These are phyloP conservation scores for Trichoderma afroharzianum DNA, from an alignment of 2,329 filamentous ascomycete genomes.

Conservation along the genomic window DNA sequence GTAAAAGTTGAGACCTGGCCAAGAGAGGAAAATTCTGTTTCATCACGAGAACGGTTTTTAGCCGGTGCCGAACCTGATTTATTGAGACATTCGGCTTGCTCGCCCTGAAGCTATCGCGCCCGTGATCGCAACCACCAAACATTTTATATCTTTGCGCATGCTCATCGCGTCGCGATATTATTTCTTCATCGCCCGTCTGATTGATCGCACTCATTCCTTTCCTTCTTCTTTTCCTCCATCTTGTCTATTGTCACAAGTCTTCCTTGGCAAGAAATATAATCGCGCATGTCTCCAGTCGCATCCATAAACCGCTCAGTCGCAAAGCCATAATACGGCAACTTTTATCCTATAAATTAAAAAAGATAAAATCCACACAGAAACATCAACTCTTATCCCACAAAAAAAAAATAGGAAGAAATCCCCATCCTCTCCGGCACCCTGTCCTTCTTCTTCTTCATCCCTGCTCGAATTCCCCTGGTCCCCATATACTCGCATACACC, in stretches of 20 bases:
- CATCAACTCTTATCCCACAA: neutral
- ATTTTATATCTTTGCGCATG: neutral
- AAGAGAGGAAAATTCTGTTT: neutral
- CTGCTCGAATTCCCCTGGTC: slow-evolving; percentile 6
- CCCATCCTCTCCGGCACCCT: neutral
- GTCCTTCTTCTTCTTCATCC: neutral
- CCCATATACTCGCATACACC: neutral
- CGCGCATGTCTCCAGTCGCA: neutral
- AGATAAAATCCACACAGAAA: neutral
- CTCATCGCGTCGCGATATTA: neutral
- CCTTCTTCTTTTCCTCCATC: too few relatives aligned
- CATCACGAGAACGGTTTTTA: slow-evolving; percentile 11
- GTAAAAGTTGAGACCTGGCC: neutral
- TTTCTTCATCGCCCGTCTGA: neutral
- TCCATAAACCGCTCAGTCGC: neutral
- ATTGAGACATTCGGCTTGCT: neutral
- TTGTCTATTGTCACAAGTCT: neutral
- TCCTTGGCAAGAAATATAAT: neutral
- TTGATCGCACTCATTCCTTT: neutral
- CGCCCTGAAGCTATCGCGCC: neutral
- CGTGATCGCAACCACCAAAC: neutral
- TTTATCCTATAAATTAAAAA: neutral
- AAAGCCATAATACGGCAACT: neutral
- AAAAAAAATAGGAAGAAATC: neutral
- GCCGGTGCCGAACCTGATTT: neutral